Evolutionary conservation across 495 filamentous ascomycete genomes (phyloP).

Genomic region (Penicillium paradoxum): DNA sequence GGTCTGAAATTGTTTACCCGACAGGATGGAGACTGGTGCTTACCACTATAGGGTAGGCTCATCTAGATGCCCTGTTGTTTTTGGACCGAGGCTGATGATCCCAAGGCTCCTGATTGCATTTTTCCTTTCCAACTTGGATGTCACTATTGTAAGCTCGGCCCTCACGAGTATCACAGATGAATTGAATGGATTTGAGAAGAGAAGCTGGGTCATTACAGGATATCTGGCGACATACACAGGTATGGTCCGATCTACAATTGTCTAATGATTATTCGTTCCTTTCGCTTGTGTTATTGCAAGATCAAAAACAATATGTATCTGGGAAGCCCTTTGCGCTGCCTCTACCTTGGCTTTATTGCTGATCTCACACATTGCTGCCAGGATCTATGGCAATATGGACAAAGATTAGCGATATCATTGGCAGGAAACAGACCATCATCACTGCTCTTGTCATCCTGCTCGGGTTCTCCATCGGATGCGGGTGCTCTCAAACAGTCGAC

Average conservation of each 20-base stretch:
- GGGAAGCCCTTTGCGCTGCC: not conserved
- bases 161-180: constrained; percentile 55
- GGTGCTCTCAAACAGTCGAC: constrained; percentile 43
- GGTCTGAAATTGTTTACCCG: constrained; percentile 32
- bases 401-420: constrained; percentile 57
- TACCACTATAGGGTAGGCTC: constrained; percentile 32
- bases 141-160: constrained; percentile 60
- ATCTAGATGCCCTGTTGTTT: not conserved
- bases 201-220: constrained; percentile 52
- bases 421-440: constrained; percentile 46
- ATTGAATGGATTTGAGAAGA: constrained; percentile 47
- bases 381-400: constrained; percentile 55
- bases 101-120: constrained; percentile 50
- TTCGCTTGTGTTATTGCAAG: not conserved
- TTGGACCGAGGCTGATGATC: not conserved
- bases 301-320: not conserved
- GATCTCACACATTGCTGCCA: not conserved
- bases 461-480: constrained; percentile 54
- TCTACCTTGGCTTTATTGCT: not conserved
- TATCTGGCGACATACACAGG: constrained; percentile 56
- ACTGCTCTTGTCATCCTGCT: constrained; percentile 49
- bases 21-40: constrained; percentile 44
- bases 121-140: constrained; percentile 56
- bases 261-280: not conserved
- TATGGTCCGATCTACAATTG: constrained; percentile 12